These are phyloP conservation scores for Silene coronaria DNA, from an alignment of 179 eudicot genomes.

Conservation along the genomic window DNA sequence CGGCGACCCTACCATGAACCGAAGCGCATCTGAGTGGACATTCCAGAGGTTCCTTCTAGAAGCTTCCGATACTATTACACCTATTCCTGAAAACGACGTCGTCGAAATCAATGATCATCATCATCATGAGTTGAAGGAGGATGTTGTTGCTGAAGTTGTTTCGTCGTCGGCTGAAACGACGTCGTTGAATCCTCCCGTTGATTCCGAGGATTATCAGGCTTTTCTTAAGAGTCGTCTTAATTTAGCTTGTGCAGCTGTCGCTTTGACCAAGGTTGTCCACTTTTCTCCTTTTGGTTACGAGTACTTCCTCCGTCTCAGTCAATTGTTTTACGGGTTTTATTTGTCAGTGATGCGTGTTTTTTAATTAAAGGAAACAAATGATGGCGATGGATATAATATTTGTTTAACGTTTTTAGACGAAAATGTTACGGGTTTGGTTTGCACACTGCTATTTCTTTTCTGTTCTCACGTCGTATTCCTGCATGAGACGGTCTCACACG, in stretches of 20 bases:
- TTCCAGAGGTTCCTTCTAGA: constrained; percentile 69
- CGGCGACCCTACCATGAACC: constrained; percentile 44
- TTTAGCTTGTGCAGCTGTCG: constrained; percentile 95
- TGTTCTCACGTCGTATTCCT: neutral
- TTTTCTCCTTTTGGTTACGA: neutral
- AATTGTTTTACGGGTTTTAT: no score
- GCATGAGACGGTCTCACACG: no score
- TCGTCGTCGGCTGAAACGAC: constrained; percentile 1
- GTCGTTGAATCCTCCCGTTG: constrained; percentile 27
- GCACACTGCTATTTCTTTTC: neutral
- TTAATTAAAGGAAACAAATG: no score
- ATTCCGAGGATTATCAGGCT: constrained; percentile 77
- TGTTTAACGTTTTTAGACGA: neutral
- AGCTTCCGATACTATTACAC: constrained; percentile 26
- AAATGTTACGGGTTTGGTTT: neutral
- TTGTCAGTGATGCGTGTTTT: no score
- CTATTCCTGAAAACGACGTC: constrained; percentile 22
- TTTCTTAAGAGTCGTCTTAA: constrained; percentile 64
- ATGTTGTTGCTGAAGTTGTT: neutral
- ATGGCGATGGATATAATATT: no score
- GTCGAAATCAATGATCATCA: constrained; percentile 39
- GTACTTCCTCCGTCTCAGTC: neutral
- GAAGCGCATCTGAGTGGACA: constrained; percentile 74
- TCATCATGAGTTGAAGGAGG: neutral
- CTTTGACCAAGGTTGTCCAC: constrained; percentile 57